Evolutionary conservation across 208 protist species (phyloP), one percentile per base, ranked within the genome.

Genomic region (Herpetomonas samuelpessoai): DNA sequence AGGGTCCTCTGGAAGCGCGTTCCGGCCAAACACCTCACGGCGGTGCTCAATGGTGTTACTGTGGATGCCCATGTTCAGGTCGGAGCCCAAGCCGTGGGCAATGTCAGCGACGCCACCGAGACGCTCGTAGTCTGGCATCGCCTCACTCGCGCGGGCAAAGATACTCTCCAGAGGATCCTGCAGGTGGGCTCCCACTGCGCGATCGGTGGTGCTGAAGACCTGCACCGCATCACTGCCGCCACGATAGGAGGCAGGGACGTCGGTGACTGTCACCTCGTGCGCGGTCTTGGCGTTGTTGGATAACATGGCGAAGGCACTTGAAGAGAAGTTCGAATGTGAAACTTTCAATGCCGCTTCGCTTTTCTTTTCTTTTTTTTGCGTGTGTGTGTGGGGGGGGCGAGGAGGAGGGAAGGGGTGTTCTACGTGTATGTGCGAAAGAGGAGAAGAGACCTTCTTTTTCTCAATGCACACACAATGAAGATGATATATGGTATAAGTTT

Each of bases 1-100:
- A 16, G 72, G 71, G n/a, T 86, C 75, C 53, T 73, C 72, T 16
- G 78, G 76, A 12, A 83, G 71, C 38, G 58, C 56, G 50, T 83
- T 87, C 21, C 41, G 57, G 3, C 71, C 75, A 64, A 78, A 83
- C 4, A 66, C 35, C 28, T 2, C 57, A 18, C 46, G 48, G 16
- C 65, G 65, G n/a, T 51, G 29, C 41, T 61, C 68, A 14, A 80
- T 66, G 21, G 65, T 75, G 12, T 41, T 21, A 3, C 54, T 35
- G n/a, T n/a, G n/a, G 3, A 80, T 44, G 26, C 78, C 78, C 0
- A 52, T 39, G n/a, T 64, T 10, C 3, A 75, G 26, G 29, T 80
- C 65, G 22, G 51, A 56, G n/a, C 60, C 46, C 16, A 80, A 66
- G n/a, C 41, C 49, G 19, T 55, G 54, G 7, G 59, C 62, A 38